Base-by-base conservation (phyloP, 2,329 filamentous ascomycete genomes). In the Proliferodiscus dingleyae region DNA sequence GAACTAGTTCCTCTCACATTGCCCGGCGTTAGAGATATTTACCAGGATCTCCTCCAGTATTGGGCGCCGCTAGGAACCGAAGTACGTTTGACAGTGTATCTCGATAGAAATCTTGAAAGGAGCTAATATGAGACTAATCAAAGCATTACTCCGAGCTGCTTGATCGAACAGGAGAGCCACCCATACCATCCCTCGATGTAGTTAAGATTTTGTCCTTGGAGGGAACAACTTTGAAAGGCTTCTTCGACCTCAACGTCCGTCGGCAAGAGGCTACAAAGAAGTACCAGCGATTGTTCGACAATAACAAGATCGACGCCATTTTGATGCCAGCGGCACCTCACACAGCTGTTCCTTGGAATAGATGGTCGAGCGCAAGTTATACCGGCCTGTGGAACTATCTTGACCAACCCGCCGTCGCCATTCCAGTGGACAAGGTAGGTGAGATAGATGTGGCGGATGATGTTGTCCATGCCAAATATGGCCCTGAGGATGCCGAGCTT, bases 331-430 rank as follows among this genome's bases (percentile, higher is more conserved):
- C 68, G 1, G 70, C 70, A 2, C 72, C 74, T 1, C 72, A 75
- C 5, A 70, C 71, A 1, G 76, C 77, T 1, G 68, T 74, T 64
- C 68, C 34, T 64, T 53, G 56, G 23, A 60, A 65, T 43, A 71
- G 36, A 61, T 75, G 49, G 66, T 65, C 18, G 63, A 73, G 3
- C 65, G 78, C 73, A 70, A 66, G 66, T 4, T 81, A 81, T 54
- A 79, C 75, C 0, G 67, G 68, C 13, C 67, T 77, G 48, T 81
- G 74, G 75, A 80, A 80, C 55, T 51, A 78, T 42, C 66, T 80
- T 6, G 74, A 80, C 53, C 77, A 77, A 58, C 72, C 76, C 1
- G 70, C 69, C 3, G 54, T 72, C 19, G 69, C 73, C 1, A 75
- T 81, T 50, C 77, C 77, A 0, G 74, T 71, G 1, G 67, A 55